These are phyloP conservation scores for Candida easanensis DNA, from an alignment of 805 yeast species.

Conservation along the genomic window DNA sequence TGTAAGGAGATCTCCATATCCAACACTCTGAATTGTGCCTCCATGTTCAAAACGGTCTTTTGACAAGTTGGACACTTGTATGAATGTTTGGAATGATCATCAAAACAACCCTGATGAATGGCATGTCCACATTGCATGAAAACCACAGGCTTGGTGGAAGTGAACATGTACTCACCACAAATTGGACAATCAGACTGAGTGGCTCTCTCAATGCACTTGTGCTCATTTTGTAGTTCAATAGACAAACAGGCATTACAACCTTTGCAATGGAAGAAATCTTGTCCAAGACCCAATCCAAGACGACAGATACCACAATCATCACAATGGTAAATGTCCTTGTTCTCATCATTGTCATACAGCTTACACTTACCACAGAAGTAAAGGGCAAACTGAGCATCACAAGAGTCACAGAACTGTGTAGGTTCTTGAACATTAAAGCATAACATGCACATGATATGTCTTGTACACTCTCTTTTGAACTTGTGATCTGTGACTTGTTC, in stretches of 20 bases:
- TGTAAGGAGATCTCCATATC: conserved; percentile 80
- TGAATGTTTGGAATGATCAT: conserved; percentile 75
- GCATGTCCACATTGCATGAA: conserved; percentile 96
- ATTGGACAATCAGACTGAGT: conserved; percentile 92
- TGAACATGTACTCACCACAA: conserved; percentile 87
- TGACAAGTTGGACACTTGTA: conserved; percentile 93
- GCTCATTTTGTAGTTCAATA: conserved; percentile 71
- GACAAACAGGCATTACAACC: conserved; percentile 87
- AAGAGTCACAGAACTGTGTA: conserved; percentile 60
- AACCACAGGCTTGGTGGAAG: conserved; percentile 76
- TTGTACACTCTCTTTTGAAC: conserved; percentile 56
- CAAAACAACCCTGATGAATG: conserved; percentile 82
- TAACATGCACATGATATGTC: conserved; percentile 75
- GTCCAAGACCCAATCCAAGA: conserved; percentile 81
- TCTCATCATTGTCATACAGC: conserved; percentile 77
- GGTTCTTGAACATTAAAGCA: conserved; percentile 79
- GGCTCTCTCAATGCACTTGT: conserved; percentile 80
- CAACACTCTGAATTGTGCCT: conserved; percentile 79
- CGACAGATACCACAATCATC: conserved; percentile 92
- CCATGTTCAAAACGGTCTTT: conserved; percentile 82
- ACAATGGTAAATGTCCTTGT: conserved; percentile 86
- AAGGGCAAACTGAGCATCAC: conserved; percentile 64
- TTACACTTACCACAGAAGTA: conserved; percentile 80
- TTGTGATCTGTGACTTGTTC: conserved; percentile 50
- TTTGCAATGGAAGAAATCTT: conserved; percentile 89